Conservation (phyloP, 208 protist species). For the Acanthamoeba lenticulata region DNA sequence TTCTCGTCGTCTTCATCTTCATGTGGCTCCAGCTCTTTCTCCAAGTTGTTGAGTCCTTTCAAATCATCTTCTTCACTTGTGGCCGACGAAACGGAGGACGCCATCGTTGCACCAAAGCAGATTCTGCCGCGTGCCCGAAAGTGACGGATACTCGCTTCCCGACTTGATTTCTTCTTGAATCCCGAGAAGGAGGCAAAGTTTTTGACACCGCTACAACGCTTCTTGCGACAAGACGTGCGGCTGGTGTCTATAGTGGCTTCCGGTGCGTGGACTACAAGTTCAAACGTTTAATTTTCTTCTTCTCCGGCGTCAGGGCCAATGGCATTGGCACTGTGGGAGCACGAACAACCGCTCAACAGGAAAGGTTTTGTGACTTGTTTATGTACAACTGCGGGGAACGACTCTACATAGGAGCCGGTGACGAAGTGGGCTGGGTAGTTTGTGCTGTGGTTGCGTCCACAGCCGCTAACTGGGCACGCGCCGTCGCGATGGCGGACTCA, state of each 20-base stretch:
- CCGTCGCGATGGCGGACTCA: neutral
- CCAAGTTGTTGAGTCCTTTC: conserved; percentile 39
- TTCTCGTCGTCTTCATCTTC: neutral
- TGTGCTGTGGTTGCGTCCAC: neutral
- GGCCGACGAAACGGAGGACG: neutral
- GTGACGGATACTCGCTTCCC: neutral
- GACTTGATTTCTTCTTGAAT: too few species aligned
- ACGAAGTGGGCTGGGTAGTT: neutral
- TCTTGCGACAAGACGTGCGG: too few species aligned
- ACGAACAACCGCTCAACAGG: too few species aligned
- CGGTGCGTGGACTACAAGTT: neutral
- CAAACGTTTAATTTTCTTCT: neutral
- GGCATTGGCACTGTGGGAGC: too few species aligned
- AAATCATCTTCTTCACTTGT: conserved; percentile 15
- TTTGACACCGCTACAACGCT: too few species aligned
- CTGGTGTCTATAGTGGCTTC: neutral
- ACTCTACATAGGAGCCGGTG: neutral
- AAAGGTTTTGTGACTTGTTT: too few species aligned
- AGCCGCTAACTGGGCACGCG: neutral
- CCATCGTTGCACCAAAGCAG: neutral
- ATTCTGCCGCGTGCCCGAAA: neutral
- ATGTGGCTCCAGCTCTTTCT: conserved; percentile 49
- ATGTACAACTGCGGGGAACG: too few species aligned
- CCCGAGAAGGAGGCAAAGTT: too few species aligned
- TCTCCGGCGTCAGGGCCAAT: too few species aligned